Evolutionary conservation across 164 flowering plant species (phyloP).

Genomic region (Malania oleifera): DNA sequence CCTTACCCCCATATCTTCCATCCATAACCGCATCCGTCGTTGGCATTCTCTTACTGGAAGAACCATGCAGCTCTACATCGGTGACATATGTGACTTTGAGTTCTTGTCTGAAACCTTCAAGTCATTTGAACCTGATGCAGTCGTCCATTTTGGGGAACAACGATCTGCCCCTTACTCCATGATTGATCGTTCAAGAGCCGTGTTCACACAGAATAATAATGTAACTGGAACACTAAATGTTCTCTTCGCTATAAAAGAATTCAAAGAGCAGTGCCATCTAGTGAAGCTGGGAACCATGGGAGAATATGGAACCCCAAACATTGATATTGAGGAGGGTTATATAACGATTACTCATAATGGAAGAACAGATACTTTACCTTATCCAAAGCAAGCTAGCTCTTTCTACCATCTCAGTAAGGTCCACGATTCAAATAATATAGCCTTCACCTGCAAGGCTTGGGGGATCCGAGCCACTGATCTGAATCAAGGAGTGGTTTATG

Average conservation of each 20-base stretch:
- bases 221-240: conserved; percentile 94
- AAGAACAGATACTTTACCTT: conserved; percentile 93
- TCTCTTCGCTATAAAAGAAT: conserved; percentile 93
- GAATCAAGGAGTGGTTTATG: conserved; percentile 97
- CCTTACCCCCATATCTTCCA: conserved; percentile 83
- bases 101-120: conserved; percentile 74
- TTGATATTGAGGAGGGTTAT: conserved; percentile 94
- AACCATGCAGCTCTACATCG: conserved; percentile 61
- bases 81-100: conserved; percentile 91
- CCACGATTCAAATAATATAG: conserved; percentile 88
- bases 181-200: conserved; percentile 94
- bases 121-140: conserved; percentile 83
- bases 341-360: conserved; percentile 92
- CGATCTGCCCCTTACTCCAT: conserved; percentile 97
- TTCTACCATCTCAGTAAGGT: conserved; percentile 96
- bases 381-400: conserved; percentile 94
- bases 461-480: conserved; percentile 93
- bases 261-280: conserved; percentile 71
- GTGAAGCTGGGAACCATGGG: conserved; percentile 99
- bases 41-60: conserved; percentile 87
- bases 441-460: conserved; percentile 98
- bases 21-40: conserved; percentile 69
- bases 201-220: conserved; percentile 85
- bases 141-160: conserved; percentile 97
- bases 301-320: conserved; percentile 96